These are phyloP conservation scores for Pseudogymnoascus sp. DNA, from an alignment of 2,329 filamentous ascomycete species.

Conservation along the genomic window DNA sequence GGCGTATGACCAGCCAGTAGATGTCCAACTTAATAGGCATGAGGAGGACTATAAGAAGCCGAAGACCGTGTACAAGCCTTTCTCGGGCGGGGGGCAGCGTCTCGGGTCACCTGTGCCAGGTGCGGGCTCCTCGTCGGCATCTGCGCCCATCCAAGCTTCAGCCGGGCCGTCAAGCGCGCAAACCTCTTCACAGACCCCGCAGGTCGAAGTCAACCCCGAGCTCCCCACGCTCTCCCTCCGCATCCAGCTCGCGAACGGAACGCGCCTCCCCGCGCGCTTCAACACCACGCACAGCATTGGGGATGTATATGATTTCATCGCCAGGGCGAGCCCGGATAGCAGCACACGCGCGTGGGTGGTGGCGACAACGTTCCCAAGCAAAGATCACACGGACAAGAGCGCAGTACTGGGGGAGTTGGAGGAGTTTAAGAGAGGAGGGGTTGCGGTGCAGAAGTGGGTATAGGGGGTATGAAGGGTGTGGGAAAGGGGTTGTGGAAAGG, in stretches of 20 bases:
- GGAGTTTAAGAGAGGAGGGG: slow-evolving; percentile 59
- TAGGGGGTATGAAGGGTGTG: slow-evolving; percentile 5
- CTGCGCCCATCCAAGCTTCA: slow-evolving; percentile 24
- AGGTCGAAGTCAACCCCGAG: slow-evolving; percentile 50
- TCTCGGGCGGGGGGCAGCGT: slow-evolving; percentile 61
- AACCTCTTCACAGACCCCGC: slow-evolving; percentile 22
- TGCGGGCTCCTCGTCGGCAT: slow-evolving; percentile 30
- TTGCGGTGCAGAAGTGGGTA: slow-evolving; percentile 51
- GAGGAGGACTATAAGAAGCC: slow-evolving; percentile 64
- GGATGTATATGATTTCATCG: slow-evolving; percentile 68
- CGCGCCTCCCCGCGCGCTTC: slow-evolving; percentile 69
- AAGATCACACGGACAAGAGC: slow-evolving; percentile 63
- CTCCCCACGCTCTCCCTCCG: slow-evolving; percentile 63
- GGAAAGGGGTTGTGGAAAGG: neutral
- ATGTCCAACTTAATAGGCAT: slow-evolving; percentile 66
- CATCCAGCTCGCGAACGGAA: slow-evolving; percentile 71
- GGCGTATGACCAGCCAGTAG: slow-evolving; percentile 62
- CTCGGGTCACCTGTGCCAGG: slow-evolving; percentile 72
- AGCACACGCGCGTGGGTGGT: slow-evolving; percentile 59
- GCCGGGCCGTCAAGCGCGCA: slow-evolving; percentile 27
- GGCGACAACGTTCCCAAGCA: slow-evolving; percentile 75
- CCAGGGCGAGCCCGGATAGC: slow-evolving; percentile 51
- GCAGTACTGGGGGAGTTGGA: slow-evolving; percentile 49
- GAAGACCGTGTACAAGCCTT: slow-evolving; percentile 69
- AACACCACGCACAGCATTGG: slow-evolving; percentile 71